Evolutionary conservation across 805 yeast species (phyloP).

Genomic region (Ogataea wickerhamii): DNA sequence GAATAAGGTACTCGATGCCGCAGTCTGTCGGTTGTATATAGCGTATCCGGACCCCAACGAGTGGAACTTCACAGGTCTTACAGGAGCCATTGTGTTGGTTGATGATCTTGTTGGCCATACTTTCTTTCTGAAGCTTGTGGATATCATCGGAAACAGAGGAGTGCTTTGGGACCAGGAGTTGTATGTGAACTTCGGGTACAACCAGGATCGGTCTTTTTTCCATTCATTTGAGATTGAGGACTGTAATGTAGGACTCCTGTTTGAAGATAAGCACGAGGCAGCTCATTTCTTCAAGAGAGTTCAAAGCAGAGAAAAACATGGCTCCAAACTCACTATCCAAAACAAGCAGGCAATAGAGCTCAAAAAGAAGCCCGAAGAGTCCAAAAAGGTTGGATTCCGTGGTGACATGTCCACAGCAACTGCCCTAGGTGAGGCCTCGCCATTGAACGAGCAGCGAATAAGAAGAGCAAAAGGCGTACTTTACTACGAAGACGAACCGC

Average conservation of each 20-base stretch:
- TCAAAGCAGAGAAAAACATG: conserved; percentile 71
- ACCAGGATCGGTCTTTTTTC: conserved; percentile 92
- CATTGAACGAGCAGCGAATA: conserved; percentile 48
- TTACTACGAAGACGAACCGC: conserved; percentile 76
- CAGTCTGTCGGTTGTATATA: conserved; percentile 83
- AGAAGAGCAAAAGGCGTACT: conserved; percentile 55
- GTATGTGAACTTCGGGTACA: conserved; percentile 80
- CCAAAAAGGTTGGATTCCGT: conserved; percentile 54
- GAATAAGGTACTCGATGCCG: conserved; percentile 84
- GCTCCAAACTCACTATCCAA: conserved; percentile 76
- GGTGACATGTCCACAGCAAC: conserved; percentile 43
- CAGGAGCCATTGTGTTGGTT: conserved; percentile 83
- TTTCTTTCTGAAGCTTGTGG: conserved; percentile 85
- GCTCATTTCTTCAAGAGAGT: conserved; percentile 80
- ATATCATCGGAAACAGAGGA: conserved; percentile 75
- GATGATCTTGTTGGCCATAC: conserved; percentile 95
- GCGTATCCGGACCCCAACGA: conserved; percentile 79
- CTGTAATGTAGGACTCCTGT: conserved; percentile 79
- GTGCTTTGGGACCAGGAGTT: conserved; percentile 97
- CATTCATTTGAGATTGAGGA: conserved; percentile 93
- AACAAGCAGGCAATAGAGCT: conserved; percentile 87
- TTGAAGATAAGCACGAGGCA: conserved; percentile 88
- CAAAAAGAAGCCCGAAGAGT: conserved; percentile 45
- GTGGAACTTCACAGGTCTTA: conserved; percentile 86
- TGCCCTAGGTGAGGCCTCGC: conserved; percentile 1